Evolutionary conservation across 352 stramenopile species (phyloP).

Genomic region (Pythium insidiosum): DNA sequence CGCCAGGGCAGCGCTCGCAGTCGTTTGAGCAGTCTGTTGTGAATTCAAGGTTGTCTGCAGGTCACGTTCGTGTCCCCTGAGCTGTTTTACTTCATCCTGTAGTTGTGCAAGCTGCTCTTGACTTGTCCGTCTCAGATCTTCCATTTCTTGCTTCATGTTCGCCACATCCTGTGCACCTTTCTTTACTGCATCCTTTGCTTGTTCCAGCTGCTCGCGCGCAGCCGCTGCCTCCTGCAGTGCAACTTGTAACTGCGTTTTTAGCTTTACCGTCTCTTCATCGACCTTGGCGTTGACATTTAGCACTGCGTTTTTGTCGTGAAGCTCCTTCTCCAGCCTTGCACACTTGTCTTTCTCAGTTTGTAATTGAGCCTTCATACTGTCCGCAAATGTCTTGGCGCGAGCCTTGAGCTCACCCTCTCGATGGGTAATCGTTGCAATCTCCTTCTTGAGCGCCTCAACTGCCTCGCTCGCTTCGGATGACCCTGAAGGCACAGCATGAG

Average conservation of each 20-base stretch:
- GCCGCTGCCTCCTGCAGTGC: constrained; percentile 4
- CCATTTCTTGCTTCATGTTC: constrained; percentile 24
- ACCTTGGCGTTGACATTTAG: constrained; percentile 14
- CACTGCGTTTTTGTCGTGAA: constrained; percentile 32
- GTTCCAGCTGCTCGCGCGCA: constrained; percentile 19
- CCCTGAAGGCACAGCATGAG: background rate
- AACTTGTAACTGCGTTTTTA: constrained; percentile 27
- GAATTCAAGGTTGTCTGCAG: constrained; percentile 19
- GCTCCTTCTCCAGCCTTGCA: constrained; percentile 33
- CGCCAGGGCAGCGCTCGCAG: constrained; percentile 10
- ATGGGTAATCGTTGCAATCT: constrained; percentile 20
- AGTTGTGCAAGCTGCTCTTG: constrained; percentile 30
- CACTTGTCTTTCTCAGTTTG: constrained; percentile 52
- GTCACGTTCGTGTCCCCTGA: constrained; percentile 25
- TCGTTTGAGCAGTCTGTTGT: constrained; percentile 12
- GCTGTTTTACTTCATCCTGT: constrained; percentile 25
- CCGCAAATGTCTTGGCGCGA: constrained; percentile 59
- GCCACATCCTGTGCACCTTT: constrained; percentile 24
- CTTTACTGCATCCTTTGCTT: constrained; percentile 19
- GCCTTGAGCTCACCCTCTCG: constrained; percentile 57
- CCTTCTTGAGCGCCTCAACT: constrained; percentile 24
- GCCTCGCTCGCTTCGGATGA: constrained; percentile 11
- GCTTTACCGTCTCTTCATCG: constrained; percentile 27
- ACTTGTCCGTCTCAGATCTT: constrained; percentile 21
- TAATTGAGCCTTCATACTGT: constrained; percentile 58